These are phyloP conservation scores for Verruconis gallopava DNA, from an alignment of 2,329 filamentous ascomycete genomes.

Conservation along the genomic window DNA sequence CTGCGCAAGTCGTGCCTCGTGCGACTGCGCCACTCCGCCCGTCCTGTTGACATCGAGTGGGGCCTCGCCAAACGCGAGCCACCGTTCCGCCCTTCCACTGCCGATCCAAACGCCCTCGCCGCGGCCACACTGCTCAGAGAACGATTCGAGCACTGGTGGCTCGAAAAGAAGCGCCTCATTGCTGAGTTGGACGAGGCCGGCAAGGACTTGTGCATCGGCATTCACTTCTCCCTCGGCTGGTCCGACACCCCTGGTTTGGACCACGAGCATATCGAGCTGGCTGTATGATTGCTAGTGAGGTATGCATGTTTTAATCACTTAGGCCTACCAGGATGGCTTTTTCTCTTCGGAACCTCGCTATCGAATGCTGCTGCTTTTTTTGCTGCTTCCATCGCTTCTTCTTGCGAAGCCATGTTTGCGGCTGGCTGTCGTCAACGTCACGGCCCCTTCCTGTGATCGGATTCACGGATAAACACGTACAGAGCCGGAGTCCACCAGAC, in stretches of 20 bases:
- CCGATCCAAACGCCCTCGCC: not conserved
- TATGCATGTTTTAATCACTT: no score
- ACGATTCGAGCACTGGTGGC: not conserved
- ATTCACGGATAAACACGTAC: no score
- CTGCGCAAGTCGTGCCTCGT: slow-evolving; percentile 28
- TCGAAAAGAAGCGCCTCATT: not conserved
- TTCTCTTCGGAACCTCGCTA: no score
- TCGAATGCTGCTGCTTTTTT: no score
- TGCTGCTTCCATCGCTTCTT: no score
- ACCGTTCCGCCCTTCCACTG: not conserved
- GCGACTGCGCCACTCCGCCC: slow-evolving; percentile 28
- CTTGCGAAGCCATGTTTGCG: no score
- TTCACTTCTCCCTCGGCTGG: not conserved
- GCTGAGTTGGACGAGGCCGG: not conserved
- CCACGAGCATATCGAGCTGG: not conserved
- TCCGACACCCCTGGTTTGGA: not conserved
- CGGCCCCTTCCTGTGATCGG: no score
- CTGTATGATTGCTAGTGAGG: not conserved
- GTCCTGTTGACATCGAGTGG: slow-evolving; percentile 24
- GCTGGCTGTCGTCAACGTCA: no score
- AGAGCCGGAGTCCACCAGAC: no score
- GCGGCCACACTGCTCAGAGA: not conserved
- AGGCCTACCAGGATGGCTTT: no score
- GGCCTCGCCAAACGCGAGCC: not conserved
- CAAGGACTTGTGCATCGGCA: not conserved